These are phyloP conservation scores for Epichloe baconii DNA, from an alignment of 2,329 filamentous ascomycete species.

Conservation along the genomic window DNA sequence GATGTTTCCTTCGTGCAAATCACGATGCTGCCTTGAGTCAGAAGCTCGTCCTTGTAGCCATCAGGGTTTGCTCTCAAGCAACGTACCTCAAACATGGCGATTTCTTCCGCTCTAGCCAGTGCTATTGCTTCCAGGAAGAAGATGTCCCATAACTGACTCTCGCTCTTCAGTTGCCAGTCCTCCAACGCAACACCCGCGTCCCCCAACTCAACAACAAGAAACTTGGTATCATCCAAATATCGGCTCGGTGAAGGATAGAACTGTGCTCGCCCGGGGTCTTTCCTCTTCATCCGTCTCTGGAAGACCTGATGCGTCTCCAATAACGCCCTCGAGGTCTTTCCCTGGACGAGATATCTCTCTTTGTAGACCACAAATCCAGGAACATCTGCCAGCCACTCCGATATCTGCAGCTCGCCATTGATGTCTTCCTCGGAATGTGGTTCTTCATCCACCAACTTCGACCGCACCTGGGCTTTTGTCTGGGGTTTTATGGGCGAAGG, in stretches of 20 bases:
- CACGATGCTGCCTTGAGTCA: constrained; percentile 37
- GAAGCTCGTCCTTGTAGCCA: background rate
- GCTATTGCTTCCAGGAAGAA: constrained; percentile 48
- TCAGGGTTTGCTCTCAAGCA: background rate
- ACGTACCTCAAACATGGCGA: constrained; percentile 46
- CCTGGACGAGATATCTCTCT: constrained; percentile 46
- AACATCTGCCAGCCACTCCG: constrained; percentile 49
- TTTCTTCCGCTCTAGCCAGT: constrained; percentile 43
- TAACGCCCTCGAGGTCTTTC: constrained; percentile 38
- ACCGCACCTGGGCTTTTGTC: constrained; percentile 41
- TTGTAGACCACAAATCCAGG: constrained; percentile 55
- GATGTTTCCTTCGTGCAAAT: constrained; percentile 53
- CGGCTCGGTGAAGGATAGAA: constrained; percentile 50
- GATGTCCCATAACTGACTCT: constrained; percentile 48
- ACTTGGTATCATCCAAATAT: constrained; percentile 44
- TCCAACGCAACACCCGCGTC: constrained; percentile 49
- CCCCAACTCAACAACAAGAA: constrained; percentile 49
- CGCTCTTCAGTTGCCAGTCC: constrained; percentile 36
- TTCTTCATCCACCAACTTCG: constrained; percentile 45
- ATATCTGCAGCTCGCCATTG: constrained; percentile 47
- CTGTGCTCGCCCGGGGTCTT: constrained; percentile 42
- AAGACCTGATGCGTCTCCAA: constrained; percentile 48
- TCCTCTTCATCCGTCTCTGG: constrained; percentile 38
- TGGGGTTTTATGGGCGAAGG: constrained; percentile 43
- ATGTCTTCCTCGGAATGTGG: constrained; percentile 42